Evolutionary conservation across 352 stramenopile genomes (phyloP), one percentile per base, ranked within the genome.

Genomic region (Globisporangium heterothallicum): DNA sequence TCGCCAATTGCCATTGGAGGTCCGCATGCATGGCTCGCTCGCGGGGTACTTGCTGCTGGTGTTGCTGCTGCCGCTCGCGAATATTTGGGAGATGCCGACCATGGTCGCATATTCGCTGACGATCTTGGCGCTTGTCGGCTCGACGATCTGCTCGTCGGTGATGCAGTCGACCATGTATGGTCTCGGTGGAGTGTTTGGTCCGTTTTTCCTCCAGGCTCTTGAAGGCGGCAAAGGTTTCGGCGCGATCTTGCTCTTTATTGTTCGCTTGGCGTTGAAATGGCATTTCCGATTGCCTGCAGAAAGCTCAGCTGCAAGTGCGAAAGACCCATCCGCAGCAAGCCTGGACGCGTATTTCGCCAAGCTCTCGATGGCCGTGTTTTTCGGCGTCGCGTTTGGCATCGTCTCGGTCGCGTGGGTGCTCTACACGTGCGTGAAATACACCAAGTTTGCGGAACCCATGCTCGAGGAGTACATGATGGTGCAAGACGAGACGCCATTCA

Each of bases 221-320:
- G 81, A 92, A 45, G 77, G 72, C 27, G 81, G 81, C 43, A 92
- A 90, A 53, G 81, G 76, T 21, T 88, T 86, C 35, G 74, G 81
- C 22, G 81, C 81, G 12, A 84, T 89, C 40, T 34, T 92, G 40
- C 57, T 92, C 12, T 87, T 89, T 42, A 57, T 72, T 18, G 71
- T 85, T 30, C 74, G 81, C 42, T 55, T 92, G 16, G 46, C 38
- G 19, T 60, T 87, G 24, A 92, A 89, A 49, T 74, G 75, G 68
- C 64, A 64, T 43, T 73, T 78, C 43, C 52, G 74, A 26, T 45
- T 46, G 43, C 29, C 42, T 3, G 26, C 25, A 34, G 22, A 42
- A 55, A 10, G 30, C 51, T 25, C 57, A 72, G 19, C 47, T 38
- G 24, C 18, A n/a, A n/a, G n/a, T n/a, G n/a, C n/a, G n/a, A n/a